Conservation (phyloP, 2,329 filamentous ascomycete genomes). For the Fusarium sp. region DNA sequence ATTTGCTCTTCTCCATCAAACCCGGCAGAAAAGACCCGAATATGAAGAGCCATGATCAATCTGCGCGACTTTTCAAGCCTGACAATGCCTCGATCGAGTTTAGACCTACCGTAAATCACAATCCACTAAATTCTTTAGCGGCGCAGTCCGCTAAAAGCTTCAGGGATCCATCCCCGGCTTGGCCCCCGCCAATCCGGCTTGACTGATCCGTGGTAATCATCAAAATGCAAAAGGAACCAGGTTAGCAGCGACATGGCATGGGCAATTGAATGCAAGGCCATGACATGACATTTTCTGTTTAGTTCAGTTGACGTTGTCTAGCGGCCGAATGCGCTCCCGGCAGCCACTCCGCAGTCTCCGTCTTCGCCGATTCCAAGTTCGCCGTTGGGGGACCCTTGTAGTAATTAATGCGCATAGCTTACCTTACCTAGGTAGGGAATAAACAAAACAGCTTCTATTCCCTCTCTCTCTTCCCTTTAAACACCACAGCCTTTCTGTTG, state of each 20-base stretch:
- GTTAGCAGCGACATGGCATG: neutral
- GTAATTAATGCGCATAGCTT: neutral
- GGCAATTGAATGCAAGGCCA: neutral
- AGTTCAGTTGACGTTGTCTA: conserved; percentile 1
- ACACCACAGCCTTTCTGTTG: neutral
- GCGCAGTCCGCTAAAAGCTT: conserved; percentile 3
- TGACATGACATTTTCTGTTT: neutral
- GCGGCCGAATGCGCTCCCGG: neutral
- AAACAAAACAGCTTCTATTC: conserved; percentile 19
- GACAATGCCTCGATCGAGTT: conserved; percentile 23
- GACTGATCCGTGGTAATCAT: neutral
- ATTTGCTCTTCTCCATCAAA: neutral
- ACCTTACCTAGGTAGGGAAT: conserved; percentile 2
- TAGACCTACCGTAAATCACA: conserved; percentile 13
- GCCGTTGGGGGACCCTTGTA: neutral
- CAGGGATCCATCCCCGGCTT: neutral
- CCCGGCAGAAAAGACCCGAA: neutral
- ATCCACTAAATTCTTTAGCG: conserved; percentile 14
- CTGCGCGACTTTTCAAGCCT: conserved; percentile 2
- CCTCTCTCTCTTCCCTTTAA: neutral
- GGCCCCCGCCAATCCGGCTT: neutral
- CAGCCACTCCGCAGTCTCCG: neutral
- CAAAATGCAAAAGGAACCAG: neutral
- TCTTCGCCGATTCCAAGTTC: conserved; percentile 1
- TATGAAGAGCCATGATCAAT: neutral